Evolutionary conservation across 352 stramenopile species (phyloP), one percentile per base, ranked within the genome.

Genomic region (Globisporangium spinosum): DNA sequence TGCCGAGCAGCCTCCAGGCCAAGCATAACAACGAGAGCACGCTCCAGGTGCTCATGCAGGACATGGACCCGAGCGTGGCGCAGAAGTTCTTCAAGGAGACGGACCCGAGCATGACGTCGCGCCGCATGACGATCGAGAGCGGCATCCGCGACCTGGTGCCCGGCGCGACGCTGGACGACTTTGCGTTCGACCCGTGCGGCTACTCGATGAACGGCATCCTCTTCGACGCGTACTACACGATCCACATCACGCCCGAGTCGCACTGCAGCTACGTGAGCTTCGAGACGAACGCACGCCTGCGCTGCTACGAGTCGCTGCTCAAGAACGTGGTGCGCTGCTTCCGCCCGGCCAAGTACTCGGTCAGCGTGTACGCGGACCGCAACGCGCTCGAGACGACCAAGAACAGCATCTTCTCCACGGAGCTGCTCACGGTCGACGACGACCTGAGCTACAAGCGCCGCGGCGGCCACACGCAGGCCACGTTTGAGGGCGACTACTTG

Each of bases 161-260:
- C 0, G 97, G 96, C 34, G 94, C 97, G 6, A 76, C 92, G 53
- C 94, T 99, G 71, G 97, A 99, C 80, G 93, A 97, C 64, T 97
- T 96, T 66, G 93, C 98, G 25, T 99, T 99, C 83, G 96, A 99
- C 67, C 98, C 98, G 23, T 99, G 98, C 80, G 98, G 98, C 23
- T 97, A 97, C 82, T 97, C 89, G 54, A 99, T 99, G 97, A 99
- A 99, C 88, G 97, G 96, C 67, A 98, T 99, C 70, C 77, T 98
- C 15, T 98, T 98, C 67, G 91, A 97, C 63, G 97, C 95, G 8
- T 99, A 99, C 85, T 98, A 97, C 70, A 99, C 98, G 55, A 99
- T 99, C 73, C 98, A 99, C 82, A 93, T 96, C 73, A 99, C 98
- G 59, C 98, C 98, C 10, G 97, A 99, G 80, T 90, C 83, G 65